Base-by-base conservation (phyloP, 2,329 filamentous ascomycete genomes). In the Hymenoscyphus salicellus region DNA sequence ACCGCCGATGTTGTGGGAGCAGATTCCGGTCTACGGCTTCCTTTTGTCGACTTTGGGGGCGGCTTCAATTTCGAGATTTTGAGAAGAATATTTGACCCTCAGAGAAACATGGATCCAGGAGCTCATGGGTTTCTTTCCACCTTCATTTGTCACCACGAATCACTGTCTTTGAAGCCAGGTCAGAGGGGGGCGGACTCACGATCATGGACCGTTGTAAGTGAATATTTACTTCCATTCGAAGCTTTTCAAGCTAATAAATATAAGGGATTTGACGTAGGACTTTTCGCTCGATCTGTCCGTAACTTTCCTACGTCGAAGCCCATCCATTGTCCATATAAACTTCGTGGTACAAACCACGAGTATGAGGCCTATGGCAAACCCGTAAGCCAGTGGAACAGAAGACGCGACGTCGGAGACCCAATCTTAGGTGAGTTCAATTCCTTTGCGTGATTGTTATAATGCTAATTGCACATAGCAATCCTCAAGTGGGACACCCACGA, bases 231-330 rank as follows among this genome's bases (percentile, higher is more conserved):
- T 23, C 2, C 6, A 26, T 26, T 52, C 4, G 46, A 46, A 46
- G n/a, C n/a, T 26, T 20, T 52, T 11, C 46, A 11, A 26, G 26
- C 62, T 66, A 43, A 66, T 17, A 41, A 5, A 17, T 26, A 1
- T 23, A 32, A 67, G 66, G 66, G 61, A 6, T 68, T 68, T 57
- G 62, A 68, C 38, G 23, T 60, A 26, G 55, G 43, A 32, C 36
- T 68, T n/a, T 68, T 68, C 43, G 38, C 61, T 14, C 61, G 36
- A 30, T 66, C 66, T 14, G n/a, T n/a, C 36, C 60, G 63, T 30
- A 56, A 62, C 28, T 55, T 20, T 41, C 58, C 60, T 23, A 17
- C 23, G 3, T 20, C 58, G 20, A 17, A 16, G 23, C 46, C 60
- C 14, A 11, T 61, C 10, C 43, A 60, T 23, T 56, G 57, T 49